Conservation (phyloP, 1,284 basidiomycete genomes). For the Stygiomarasmius scandens region DNA sequence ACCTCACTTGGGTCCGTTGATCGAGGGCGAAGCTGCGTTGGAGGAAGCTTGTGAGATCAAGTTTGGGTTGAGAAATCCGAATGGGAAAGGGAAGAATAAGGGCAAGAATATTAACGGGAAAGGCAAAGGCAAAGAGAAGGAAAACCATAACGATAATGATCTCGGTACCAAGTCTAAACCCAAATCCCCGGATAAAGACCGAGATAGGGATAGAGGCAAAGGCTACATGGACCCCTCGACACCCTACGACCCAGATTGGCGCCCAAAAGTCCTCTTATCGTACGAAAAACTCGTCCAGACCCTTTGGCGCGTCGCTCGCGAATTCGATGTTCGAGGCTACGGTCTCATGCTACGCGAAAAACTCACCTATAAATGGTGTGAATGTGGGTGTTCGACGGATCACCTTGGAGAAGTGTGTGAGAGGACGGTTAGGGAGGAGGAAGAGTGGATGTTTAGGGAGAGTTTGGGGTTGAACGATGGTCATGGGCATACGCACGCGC, state of each 20-base stretch:
- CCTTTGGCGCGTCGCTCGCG: slow-evolving; percentile 65
- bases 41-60: slow-evolving; percentile 63
- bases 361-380: slow-evolving; percentile 71
- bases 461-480: too few species aligned
- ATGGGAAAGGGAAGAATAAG: slow-evolving; percentile 5
- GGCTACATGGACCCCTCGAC: not conserved
- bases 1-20: slow-evolving; percentile 58
- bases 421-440: slow-evolving; percentile 66
- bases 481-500: not conserved
- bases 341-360: slow-evolving; percentile 70
- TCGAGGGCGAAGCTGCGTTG: slow-evolving; percentile 57
- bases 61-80: slow-evolving; percentile 36
- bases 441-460: slow-evolving; percentile 34
- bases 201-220: too few species aligned
- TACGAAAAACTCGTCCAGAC: slow-evolving; percentile 64
- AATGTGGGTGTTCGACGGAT: slow-evolving; percentile 75
- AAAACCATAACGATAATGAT: not conserved
- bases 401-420: slow-evolving; percentile 75
- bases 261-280: slow-evolving; percentile 54
- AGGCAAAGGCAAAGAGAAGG: not conserved
- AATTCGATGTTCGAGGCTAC: slow-evolving; percentile 72
- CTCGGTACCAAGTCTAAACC: not conserved
- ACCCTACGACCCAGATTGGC: slow-evolving; percentile 55
- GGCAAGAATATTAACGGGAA: too few species aligned
- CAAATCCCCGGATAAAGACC: not conserved